Evolutionary conservation across 176 grass and related monocot genomes (phyloP).

Genomic region (Avena eriantha): DNA sequence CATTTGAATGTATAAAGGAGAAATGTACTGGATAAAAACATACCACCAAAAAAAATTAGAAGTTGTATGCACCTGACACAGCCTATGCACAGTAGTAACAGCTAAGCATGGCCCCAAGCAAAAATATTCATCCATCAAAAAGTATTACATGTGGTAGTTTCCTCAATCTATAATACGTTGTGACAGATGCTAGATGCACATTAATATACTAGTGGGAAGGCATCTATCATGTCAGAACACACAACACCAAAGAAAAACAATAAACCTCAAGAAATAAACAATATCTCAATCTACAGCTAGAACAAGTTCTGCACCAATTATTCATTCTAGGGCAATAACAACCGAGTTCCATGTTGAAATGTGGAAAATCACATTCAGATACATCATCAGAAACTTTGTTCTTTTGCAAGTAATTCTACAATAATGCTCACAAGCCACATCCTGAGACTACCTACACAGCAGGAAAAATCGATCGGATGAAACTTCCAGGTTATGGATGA

Average conservation of each 20-base stretch:
- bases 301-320: background rate
- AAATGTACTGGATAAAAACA: background rate
- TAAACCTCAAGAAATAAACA: slow-evolving; percentile 4
- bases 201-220: background rate
- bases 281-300: background rate
- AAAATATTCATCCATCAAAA: background rate
- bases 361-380: slow-evolving; percentile 35
- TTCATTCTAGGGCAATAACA: slow-evolving; percentile 21
- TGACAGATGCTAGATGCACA: slow-evolving; percentile 8
- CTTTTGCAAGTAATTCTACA: slow-evolving; percentile 35
- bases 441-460: slow-evolving; percentile 31
- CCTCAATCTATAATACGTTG: background rate
- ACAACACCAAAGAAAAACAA: background rate
- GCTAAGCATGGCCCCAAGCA: background rate
- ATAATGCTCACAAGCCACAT: slow-evolving; percentile 28
- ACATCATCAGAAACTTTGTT: slow-evolving; percentile 32
- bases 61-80: background rate
- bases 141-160: background rate
- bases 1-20: slow-evolving; percentile 2
- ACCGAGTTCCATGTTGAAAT: background rate
- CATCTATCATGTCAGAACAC: background rate
- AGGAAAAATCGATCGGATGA: background rate
- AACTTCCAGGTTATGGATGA: slow-evolving; percentile 24
- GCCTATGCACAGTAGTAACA: background rate
- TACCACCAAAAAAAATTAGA: background rate